Percentiles rank a stretch among this genome's conserved stretches.
Evolutionary conservation across 805 yeast genomes (phyloP).

Genomic region (Saccharomycopsis vini): DNA sequence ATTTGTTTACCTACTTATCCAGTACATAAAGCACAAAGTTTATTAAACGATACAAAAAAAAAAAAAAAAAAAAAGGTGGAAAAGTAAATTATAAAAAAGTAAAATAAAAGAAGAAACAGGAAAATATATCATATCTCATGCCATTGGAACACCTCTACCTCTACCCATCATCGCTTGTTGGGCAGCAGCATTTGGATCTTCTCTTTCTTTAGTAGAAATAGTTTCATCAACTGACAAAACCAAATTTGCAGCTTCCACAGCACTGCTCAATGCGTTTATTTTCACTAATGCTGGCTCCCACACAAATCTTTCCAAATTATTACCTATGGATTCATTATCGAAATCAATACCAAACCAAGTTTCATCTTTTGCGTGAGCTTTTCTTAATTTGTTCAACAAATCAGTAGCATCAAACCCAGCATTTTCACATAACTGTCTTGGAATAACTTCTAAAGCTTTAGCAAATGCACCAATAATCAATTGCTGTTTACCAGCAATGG

Average conservation of each 20-base stretch:
- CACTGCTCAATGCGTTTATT: conserved; percentile 86
- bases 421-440: conserved; percentile 95
- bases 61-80: too few species aligned
- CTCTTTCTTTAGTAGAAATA: conserved; percentile 61
- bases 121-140: too few species aligned
- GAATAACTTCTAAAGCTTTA: conserved; percentile 88
- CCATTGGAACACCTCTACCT: conserved; percentile 59
- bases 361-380: conserved; percentile 91
- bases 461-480: conserved; percentile 88
- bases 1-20: too few species aligned
- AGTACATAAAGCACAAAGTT: too few species aligned
- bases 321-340: conserved; percentile 69
- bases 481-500: conserved; percentile 94
- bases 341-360: conserved; percentile 90
- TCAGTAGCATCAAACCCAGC: conserved; percentile 99
- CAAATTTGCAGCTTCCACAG: conserved; percentile 93
- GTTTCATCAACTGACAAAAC: conserved; percentile 96
- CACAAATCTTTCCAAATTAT: conserved; percentile 77
- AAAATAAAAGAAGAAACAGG: too few species aligned
- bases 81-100: too few species aligned
- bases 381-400: conserved; percentile 77
- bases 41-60: too few species aligned
- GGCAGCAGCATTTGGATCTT: conserved; percentile 40
- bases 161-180: conserved; percentile 42
- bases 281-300: conserved; percentile 98